Percentiles rank a stretch among this genome's conserved stretches.
These are phyloP conservation scores for Aegilops tauschii DNA, from an alignment of 176 grass and related monocot genomes.

Conservation along the genomic window DNA sequence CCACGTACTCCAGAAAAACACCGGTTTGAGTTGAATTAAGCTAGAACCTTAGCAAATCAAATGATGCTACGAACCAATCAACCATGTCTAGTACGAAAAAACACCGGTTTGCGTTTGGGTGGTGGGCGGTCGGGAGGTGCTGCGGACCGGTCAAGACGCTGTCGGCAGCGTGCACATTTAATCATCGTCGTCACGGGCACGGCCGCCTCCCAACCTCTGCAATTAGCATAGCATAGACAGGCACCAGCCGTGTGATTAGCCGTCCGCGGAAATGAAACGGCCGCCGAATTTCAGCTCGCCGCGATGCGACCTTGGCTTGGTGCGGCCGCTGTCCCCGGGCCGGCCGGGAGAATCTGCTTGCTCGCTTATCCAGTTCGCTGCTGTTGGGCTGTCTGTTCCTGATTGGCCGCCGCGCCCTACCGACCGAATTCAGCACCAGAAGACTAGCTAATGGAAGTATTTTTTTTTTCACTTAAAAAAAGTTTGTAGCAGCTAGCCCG, in stretches of 20 bases:
- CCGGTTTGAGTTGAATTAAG: not conserved
- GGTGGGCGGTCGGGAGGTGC: not conserved
- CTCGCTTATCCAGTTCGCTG: not conserved
- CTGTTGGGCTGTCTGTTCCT: not conserved
- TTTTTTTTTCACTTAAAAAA: not conserved
- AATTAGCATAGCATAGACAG: not conserved
- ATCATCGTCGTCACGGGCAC: not conserved
- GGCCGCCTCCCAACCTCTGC: not conserved
- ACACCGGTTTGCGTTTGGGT: not conserved
- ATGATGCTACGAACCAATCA: not conserved
- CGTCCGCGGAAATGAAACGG: too few species aligned
- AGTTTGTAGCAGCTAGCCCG: not conserved
- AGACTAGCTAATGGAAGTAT: not conserved
- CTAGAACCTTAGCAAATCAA: not conserved
- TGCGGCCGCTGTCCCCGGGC: not conserved
- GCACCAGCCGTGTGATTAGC: too few species aligned
- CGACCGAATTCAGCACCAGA: not conserved
- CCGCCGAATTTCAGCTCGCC: not conserved
- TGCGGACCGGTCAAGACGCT: not conserved
- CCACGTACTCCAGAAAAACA: not conserved
- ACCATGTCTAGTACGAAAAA: too few species aligned
- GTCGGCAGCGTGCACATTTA: constrained; percentile 2
- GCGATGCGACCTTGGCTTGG: not conserved
- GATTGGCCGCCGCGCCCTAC: not conserved
- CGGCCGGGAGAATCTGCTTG: not conserved